phyloP scores from a whole-genome alignment of 73 alveolate species.

The Tetrahymena thermophila region DNA sequence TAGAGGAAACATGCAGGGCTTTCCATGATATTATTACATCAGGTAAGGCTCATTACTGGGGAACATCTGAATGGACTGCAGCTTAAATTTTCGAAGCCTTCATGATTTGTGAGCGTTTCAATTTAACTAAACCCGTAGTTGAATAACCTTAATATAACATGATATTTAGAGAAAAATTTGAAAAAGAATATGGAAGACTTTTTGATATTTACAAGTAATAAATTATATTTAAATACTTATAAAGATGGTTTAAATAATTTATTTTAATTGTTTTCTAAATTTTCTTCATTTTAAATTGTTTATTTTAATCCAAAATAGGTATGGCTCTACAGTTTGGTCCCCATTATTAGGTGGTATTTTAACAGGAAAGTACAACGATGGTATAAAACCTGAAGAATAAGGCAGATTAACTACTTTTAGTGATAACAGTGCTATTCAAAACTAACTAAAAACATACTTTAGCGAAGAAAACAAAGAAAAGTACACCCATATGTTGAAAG shows the following conservation, averaged over 20 bases:
- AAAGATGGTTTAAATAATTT: neutral
- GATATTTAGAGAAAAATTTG: conserved; percentile 80
- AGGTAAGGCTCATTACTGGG: conserved; percentile 97
- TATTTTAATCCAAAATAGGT: conserved; percentile 52
- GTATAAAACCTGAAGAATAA: conserved; percentile 67
- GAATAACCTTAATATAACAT: conserved; percentile 87
- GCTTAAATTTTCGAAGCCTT: conserved; percentile 73
- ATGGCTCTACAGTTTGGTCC: conserved; percentile 89
- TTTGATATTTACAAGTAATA: neutral
- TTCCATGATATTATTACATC: conserved; percentile 77
- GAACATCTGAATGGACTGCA: conserved; percentile 93
- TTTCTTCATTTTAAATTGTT: neutral
- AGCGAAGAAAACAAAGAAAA: neutral
- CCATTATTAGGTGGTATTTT: conserved; percentile 88
- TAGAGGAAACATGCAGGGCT: conserved; percentile 85
- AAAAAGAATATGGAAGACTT: conserved; percentile 59
- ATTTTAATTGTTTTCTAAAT: no score
- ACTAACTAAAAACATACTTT: neutral
- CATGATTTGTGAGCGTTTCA: conserved; percentile 54
- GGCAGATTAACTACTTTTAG: neutral
- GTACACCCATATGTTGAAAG: neutral
- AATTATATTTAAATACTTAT: neutral
- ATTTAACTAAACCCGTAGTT: conserved; percentile 79
- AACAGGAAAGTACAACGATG: conserved; percentile 94
- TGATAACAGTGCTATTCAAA: neutral